A percentile compares a stretch with the other conserved stretches of the same genome.
Evolutionary conservation across 345 rosid species (phyloP).

Genomic region (Eucalyptus melliodora): DNA sequence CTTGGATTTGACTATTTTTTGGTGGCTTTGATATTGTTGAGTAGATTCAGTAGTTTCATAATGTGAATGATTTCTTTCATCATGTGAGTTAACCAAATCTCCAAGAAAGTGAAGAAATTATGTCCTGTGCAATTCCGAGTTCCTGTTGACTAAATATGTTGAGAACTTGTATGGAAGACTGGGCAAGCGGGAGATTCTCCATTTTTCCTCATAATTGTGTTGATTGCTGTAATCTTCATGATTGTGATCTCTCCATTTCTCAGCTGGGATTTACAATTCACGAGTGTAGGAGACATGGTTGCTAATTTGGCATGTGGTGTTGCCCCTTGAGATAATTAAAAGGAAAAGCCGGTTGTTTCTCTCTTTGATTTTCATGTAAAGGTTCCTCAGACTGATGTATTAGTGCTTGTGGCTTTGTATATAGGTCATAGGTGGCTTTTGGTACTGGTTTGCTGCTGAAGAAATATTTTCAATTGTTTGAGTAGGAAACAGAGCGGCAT

Average conservation of each 20-base stretch:
- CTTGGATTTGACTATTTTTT: neutral
- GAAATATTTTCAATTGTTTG: neutral
- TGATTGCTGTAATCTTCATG: neutral
- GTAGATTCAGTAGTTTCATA: no score
- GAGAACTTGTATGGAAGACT: neutral
- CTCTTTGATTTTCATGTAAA: neutral
- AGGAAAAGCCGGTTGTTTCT: neutral
- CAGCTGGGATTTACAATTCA: neutral
- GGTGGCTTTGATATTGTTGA: no score
- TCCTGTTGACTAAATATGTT: neutral
- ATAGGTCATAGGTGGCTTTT: no score
- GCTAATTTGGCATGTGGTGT: neutral
- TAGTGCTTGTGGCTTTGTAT: neutral
- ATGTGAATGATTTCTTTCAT: no score
- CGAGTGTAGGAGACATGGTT: neutral
- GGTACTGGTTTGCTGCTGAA: neutral
- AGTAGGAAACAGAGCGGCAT: neutral
- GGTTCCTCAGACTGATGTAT: neutral
- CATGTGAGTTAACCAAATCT: no score
- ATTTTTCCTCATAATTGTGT: neutral
- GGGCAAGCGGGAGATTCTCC: neutral
- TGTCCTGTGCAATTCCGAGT: neutral
- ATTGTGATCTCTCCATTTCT: neutral
- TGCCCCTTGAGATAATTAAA: neutral
- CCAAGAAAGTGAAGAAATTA: no score